Conservation (phyloP, 2,329 filamentous ascomycete genomes). For the Daldinia eschscholtzii region DNA sequence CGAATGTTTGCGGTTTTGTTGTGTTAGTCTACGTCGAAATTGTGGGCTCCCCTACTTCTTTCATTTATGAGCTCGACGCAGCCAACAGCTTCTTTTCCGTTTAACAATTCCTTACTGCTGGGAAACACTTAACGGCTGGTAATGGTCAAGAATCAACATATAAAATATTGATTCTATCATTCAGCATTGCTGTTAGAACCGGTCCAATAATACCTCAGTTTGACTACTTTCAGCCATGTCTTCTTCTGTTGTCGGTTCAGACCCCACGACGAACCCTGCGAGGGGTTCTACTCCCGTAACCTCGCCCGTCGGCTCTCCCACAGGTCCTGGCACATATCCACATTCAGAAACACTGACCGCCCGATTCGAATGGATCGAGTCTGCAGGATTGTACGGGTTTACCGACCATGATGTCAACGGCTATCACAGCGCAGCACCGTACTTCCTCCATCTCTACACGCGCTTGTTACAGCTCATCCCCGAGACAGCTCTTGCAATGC, state of each 20-base stretch:
- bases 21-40: background rate
- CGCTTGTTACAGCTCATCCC: background rate
- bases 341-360: background rate
- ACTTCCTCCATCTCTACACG: constrained; percentile 13
- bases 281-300: background rate
- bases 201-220: background rate
- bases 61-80: constrained; percentile 15
- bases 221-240: background rate
- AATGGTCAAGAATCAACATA: background rate
- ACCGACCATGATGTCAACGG: background rate
- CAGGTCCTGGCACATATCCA: no score
- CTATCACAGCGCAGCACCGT: background rate
- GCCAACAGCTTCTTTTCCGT: background rate
- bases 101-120: background rate
- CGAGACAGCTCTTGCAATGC: background rate
- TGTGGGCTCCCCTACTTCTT: background rate
- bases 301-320: no score
- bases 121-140: background rate
- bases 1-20: constrained; percentile 1
- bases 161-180: background rate
- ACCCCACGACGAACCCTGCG: background rate
- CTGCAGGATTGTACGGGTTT: background rate
- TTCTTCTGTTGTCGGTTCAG: background rate
- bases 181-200: background rate
- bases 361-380: constrained; percentile 9